Conservation (phyloP, 2,329 filamentous ascomycete species). For the Neoscytalidium dimidiatum region DNA sequence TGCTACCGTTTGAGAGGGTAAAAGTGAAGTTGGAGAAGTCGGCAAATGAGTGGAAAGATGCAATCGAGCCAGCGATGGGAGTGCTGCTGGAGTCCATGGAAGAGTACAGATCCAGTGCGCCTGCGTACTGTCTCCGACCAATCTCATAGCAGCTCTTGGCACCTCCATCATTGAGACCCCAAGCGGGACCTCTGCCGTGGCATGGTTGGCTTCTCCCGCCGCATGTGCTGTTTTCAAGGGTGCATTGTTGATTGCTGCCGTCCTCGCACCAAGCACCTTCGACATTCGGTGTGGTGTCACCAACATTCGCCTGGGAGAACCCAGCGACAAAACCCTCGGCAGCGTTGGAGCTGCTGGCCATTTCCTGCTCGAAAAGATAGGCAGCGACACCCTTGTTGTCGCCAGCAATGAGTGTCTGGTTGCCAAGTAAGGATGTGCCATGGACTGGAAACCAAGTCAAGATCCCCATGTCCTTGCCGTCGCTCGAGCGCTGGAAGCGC, state of each 20-base stretch:
- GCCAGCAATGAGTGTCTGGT: slow-evolving; percentile 88
- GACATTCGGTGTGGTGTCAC: slow-evolving; percentile 87
- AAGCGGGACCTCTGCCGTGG: slow-evolving; percentile 73
- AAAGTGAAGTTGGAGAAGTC: slow-evolving; percentile 79
- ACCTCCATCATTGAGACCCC: slow-evolving; percentile 62
- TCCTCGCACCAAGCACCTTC: slow-evolving; percentile 89
- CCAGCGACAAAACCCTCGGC: slow-evolving; percentile 78
- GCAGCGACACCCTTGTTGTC: slow-evolving; percentile 97
- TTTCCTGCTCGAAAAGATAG: slow-evolving; percentile 75
- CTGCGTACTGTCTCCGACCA: slow-evolving; percentile 68
- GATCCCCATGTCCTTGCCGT: slow-evolving; percentile 75
- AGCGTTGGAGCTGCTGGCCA: slow-evolving; percentile 52
- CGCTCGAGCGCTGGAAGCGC: slow-evolving; percentile 72
- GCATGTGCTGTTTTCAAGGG: slow-evolving; percentile 82
- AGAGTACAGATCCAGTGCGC: slow-evolving; percentile 61
- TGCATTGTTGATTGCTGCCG: slow-evolving; percentile 67
- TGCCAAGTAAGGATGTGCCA: slow-evolving; percentile 85
- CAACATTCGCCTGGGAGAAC: slow-evolving; percentile 89
- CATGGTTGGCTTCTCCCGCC: slow-evolving; percentile 70
- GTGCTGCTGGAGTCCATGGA: slow-evolving; percentile 48
- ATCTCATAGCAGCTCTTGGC: slow-evolving; percentile 76
- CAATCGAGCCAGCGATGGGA: slow-evolving; percentile 67
- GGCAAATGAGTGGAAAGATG: slow-evolving; percentile 82
- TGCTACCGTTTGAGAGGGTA: slow-evolving; percentile 68
- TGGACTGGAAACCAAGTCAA: slow-evolving; percentile 92